Evolutionary conservation across 2,329 filamentous ascomycete species (phyloP).

Genomic region (Neurospora crassa): DNA sequence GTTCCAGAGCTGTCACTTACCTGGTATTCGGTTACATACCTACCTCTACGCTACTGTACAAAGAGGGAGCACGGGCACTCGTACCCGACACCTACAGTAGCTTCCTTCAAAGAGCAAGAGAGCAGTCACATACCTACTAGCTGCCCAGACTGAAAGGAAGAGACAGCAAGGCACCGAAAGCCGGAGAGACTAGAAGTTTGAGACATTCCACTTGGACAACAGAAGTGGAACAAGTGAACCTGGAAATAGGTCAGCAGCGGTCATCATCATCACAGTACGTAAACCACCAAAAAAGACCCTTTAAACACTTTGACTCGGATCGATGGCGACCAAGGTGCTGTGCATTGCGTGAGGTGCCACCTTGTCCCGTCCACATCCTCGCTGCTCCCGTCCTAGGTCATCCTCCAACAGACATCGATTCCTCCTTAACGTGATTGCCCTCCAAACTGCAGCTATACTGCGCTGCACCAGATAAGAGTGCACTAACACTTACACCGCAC

Average conservation of each 20-base stretch:
- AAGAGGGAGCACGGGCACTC: too few relatives aligned
- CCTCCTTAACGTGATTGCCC: too few relatives aligned
- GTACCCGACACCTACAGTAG: too few relatives aligned
- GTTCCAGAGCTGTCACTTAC: neutral
- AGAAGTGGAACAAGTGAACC: neutral
- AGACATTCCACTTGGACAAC: neutral
- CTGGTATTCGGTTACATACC: too few relatives aligned
- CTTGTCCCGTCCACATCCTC: too few relatives aligned
- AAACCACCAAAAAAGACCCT: neutral
- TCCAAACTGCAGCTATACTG: neutral
- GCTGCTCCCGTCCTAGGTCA: too few relatives aligned
- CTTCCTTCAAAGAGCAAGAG: too few relatives aligned
- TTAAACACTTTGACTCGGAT: neutral
- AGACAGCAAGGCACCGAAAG: neutral
- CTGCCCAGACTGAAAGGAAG: too few relatives aligned
- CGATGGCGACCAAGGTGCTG: conserved; percentile 16
- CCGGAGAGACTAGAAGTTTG: neutral
- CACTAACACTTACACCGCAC: neutral
- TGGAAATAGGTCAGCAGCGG: neutral
- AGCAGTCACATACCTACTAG: too few relatives aligned
- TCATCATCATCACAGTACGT: neutral
- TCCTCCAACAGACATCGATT: neutral
- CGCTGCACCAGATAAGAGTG: neutral
- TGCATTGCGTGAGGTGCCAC: conserved; percentile 17
- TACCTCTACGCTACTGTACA: neutral